Evolutionary conservation across 202 grass and related monocot species (phyloP), one percentile per base, ranked within the genome.

Genomic region (Dendrocalamus latiflorus): DNA sequence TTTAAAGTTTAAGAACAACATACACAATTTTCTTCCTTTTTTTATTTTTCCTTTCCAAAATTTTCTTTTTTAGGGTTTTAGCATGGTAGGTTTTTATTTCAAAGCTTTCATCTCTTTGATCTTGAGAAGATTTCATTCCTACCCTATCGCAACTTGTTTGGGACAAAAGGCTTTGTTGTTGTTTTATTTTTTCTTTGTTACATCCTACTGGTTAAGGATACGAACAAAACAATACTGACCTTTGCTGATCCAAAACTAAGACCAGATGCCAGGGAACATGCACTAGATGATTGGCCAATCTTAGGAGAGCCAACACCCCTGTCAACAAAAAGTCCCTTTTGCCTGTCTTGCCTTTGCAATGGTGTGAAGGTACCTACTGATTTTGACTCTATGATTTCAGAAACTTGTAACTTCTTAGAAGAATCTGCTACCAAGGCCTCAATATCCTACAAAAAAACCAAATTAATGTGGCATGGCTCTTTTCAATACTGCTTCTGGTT

Each of bases 231-330:
- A 73, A 53, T 75, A 43, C 68, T 83, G 33, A 90, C 88, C 88
- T 86, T 90, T 80, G 53, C 16, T 87, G 87, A 85, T 81, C 81
- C 93, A 86, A 98, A 91, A 68, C 83, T 93, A 84, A 97, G 73
- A 54, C 91, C 91, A 78, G 83, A 88, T 79, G 90, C 79, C 61
- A 97, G 69, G 86, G 81, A 37, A 77, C 50, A 84, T 76, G 88
- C 88, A 85, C 93, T 98, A 60, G 79, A 79, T 89, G 96, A 98
- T 93, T 87, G 95, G 14, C 90, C 91, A 72, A 98, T 70, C 65
- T 88, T 89, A 78, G 89, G 87, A 86, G 93, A 93, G 45, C 91
- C 91, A 82, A 95, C 93, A 64, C 91, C 96, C 60, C 91, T 93
- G 81, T 98, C 96, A 79, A 98, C 75, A 71, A 90, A 93, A 72